These are phyloP conservation scores for Rhodotorula graminis DNA, from an alignment of 768 basidiomycete species.

Conservation along the genomic window DNA sequence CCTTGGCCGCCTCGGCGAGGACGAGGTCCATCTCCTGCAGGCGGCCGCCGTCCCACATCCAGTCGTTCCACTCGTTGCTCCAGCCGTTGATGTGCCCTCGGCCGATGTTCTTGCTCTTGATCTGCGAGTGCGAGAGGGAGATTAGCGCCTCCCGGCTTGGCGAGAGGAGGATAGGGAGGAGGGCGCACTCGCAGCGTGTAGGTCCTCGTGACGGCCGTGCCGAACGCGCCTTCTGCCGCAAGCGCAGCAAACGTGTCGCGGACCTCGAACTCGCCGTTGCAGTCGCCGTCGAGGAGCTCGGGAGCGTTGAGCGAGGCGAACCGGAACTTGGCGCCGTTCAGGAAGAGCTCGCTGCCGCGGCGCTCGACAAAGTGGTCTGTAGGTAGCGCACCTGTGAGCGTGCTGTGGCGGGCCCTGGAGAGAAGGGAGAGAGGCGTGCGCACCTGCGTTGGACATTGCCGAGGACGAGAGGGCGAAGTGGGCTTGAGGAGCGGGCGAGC, in stretches of 20 bases:
- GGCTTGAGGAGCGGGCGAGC: background rate
- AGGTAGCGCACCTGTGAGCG: background rate
- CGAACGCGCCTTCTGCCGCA: slow-evolving; percentile 13
- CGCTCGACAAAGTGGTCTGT: slow-evolving; percentile 26
- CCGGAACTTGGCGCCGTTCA: slow-evolving; percentile 34
- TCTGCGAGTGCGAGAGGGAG: background rate
- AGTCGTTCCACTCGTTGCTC: slow-evolving; percentile 32
- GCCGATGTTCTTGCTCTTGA: slow-evolving; percentile 30
- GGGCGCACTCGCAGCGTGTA: slow-evolving; percentile 33
- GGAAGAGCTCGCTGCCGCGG: slow-evolving; percentile 17
- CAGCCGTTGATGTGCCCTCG: slow-evolving; percentile 41
- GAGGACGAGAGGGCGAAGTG: background rate
- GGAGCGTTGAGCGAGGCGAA: slow-evolving; percentile 41
- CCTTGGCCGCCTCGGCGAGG: slow-evolving; percentile 26
- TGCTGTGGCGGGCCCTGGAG: background rate
- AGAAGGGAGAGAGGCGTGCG: background rate
- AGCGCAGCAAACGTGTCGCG: slow-evolving; percentile 37
- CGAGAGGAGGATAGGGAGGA: background rate
- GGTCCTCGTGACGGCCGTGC: slow-evolving; percentile 32
- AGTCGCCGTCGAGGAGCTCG: slow-evolving; percentile 40
- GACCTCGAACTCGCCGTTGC: slow-evolving; percentile 35
- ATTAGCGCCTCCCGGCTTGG: background rate
- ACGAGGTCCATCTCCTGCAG: slow-evolving; percentile 31
- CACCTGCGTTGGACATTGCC: background rate
- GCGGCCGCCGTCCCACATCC: slow-evolving; percentile 35